Evolutionary conservation across 371 early-diverging fungal species (phyloP).

Genomic region (Basidiobolus heterosporus): DNA sequence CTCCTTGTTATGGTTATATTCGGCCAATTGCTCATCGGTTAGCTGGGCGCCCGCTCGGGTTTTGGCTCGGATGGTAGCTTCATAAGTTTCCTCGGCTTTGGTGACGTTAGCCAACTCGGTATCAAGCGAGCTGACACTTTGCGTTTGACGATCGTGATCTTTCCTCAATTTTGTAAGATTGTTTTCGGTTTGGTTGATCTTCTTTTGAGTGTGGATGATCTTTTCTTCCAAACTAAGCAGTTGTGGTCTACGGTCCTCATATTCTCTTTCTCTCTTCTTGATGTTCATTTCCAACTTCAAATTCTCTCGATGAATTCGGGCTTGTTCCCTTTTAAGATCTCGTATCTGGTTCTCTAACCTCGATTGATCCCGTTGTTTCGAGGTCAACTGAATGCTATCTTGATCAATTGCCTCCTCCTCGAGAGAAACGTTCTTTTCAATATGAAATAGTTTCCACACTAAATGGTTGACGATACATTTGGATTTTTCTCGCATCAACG

Average conservation of each 20-base stretch:
- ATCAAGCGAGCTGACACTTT: slow-evolving; percentile 20
- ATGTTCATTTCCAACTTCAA: slow-evolving; percentile 49
- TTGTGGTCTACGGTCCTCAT: slow-evolving; percentile 39
- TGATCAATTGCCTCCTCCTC: slow-evolving; percentile 24
- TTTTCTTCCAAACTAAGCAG: slow-evolving; percentile 53
- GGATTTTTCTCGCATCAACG: slow-evolving; percentile 36
- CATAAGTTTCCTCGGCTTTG: slow-evolving; percentile 22
- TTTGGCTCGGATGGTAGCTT: slow-evolving; percentile 10
- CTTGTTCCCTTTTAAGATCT: slow-evolving; percentile 49
- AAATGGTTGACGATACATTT: slow-evolving; percentile 23
- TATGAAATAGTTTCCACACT: slow-evolving; percentile 80
- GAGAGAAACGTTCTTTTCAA: slow-evolving; percentile 35
- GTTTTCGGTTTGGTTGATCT: slow-evolving; percentile 36
- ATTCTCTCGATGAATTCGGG: slow-evolving; percentile 55
- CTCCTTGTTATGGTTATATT: slow-evolving; percentile 49
- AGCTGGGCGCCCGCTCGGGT: slow-evolving; percentile 7
- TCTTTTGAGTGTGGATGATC: slow-evolving; percentile 42
- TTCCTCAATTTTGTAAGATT: slow-evolving; percentile 30
- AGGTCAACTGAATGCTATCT: slow-evolving; percentile 14
- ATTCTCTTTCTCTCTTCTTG: slow-evolving; percentile 37
- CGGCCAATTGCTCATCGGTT: slow-evolving; percentile 20
- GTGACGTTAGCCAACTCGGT: slow-evolving; percentile 22
- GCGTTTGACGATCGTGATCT: slow-evolving; percentile 33
- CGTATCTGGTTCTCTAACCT: slow-evolving; percentile 32
- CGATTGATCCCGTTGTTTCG: slow-evolving; percentile 10